Percentiles rank a stretch among this genome's conserved stretches.
Conservation (phyloP, 2,329 filamentous ascomycete genomes). For the Pyrenochaeta sp. region DNA sequence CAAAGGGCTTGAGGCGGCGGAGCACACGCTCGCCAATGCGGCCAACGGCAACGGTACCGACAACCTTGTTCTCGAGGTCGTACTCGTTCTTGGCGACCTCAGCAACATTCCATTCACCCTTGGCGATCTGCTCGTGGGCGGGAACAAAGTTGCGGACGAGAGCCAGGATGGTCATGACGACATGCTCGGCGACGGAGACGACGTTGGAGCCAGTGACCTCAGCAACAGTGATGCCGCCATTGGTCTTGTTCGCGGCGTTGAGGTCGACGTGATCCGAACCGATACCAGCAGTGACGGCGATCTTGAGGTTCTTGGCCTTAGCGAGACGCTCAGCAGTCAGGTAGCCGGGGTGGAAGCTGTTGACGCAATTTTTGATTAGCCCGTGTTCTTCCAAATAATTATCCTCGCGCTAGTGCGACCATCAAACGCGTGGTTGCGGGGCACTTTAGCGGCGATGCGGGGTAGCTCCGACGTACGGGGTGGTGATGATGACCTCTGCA, state of each 20-base stretch:
- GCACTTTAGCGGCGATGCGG: constrained; percentile 36
- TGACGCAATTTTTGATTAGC: constrained; percentile 16
- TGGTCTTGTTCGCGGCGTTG: constrained; percentile 96
- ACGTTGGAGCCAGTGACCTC: constrained; percentile 99
- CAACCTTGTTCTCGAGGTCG: constrained; percentile 96
- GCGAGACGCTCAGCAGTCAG: constrained; percentile 94
- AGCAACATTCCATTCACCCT: constrained; percentile 94
- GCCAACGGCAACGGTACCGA: constrained; percentile 96
- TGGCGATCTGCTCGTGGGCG: constrained; percentile 90
- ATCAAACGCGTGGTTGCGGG: constrained; percentile 35
- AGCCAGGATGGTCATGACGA: constrained; percentile 97
- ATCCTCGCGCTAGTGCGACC: constrained; percentile 17
- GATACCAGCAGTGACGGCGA: constrained; percentile 96
- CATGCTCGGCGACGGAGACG: constrained; percentile 97
- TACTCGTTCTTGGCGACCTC: constrained; percentile 98
- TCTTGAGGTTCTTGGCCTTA: constrained; percentile 98
- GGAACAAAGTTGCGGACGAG: constrained; percentile 99
- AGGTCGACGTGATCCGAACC: constrained; percentile 98
- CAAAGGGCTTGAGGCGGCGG: constrained; percentile 93
- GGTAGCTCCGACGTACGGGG: constrained; percentile 70
- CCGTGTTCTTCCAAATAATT: constrained; percentile 15
- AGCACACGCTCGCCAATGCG: constrained; percentile 98
- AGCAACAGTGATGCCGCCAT: constrained; percentile 94
- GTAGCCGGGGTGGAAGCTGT: constrained; percentile 96
- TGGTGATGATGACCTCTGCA: constrained; percentile 98